Evolutionary conservation across 2,329 filamentous ascomycete genomes (phyloP).

Genomic region (Alternaria infectoria): DNA sequence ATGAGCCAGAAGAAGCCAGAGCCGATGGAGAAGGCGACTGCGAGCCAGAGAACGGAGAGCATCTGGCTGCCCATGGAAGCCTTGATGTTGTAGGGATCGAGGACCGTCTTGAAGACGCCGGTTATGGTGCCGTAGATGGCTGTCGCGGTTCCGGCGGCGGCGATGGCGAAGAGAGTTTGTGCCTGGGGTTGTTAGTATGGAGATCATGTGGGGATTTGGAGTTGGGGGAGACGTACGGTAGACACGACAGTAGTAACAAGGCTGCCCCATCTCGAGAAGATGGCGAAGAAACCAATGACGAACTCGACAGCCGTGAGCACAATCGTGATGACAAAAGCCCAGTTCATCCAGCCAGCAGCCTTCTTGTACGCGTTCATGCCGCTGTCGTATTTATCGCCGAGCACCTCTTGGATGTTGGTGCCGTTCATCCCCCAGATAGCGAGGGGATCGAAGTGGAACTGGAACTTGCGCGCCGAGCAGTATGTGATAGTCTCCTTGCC

Average conservation of each 20-base stretch:
- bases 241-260: conserved; percentile 82
- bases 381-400: conserved; percentile 71
- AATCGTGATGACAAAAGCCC: conserved; percentile 78
- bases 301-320: conserved; percentile 73
- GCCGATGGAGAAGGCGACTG: conserved; percentile 75
- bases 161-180: conserved; percentile 64
- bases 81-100: conserved; percentile 74
- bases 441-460: conserved; percentile 79
- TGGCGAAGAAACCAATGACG: conserved; percentile 78
- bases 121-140: conserved; percentile 74
- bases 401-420: conserved; percentile 56
- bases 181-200: conserved; percentile 40
- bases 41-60: conserved; percentile 78
- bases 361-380: conserved; percentile 75
- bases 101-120: conserved; percentile 69
- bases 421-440: conserved; percentile 68
- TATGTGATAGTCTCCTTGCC: conserved; percentile 56
- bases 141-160: conserved; percentile 75
- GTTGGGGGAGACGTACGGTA: conserved; percentile 58
- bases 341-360: conserved; percentile 81
- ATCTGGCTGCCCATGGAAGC: conserved; percentile 71
- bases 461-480: conserved; percentile 74
- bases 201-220: conserved; percentile 44
- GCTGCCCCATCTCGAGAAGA: conserved; percentile 81
- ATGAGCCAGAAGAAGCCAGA: conserved; percentile 90